Evolutionary conservation across 805 yeast genomes (phyloP).

Genomic region (Lachancea meyersii): DNA sequence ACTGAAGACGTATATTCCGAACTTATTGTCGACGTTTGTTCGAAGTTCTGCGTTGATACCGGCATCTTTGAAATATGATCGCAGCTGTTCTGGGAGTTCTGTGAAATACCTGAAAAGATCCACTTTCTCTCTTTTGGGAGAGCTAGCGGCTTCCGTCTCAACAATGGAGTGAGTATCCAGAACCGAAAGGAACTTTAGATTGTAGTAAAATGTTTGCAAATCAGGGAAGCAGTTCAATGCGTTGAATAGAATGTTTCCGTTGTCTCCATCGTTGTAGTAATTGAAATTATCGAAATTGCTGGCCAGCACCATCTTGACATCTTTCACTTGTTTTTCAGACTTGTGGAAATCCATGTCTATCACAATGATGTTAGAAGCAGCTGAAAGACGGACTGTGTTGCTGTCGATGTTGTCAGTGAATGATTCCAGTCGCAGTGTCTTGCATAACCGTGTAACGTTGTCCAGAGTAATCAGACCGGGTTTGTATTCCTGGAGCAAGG

Average conservation of each 20-base stretch:
- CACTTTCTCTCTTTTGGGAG: conserved; percentile 17
- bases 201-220: conserved; percentile 29
- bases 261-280: conserved; percentile 23
- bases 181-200: conserved; percentile 29
- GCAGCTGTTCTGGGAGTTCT: conserved; percentile 21
- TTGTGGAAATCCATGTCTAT: conserved; percentile 33
- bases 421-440: conserved; percentile 31
- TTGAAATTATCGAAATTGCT: conserved; percentile 34
- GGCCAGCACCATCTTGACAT: conserved; percentile 33
- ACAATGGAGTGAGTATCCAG: conserved; percentile 29
- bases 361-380: conserved; percentile 34
- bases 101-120: conserved; percentile 33
- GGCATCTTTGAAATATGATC: conserved; percentile 18
- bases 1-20: conserved; percentile 26
- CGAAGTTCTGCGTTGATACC: conserved; percentile 15
- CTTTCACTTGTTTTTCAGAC: conserved; percentile 23
- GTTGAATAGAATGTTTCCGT: conserved; percentile 28
- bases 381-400: conserved; percentile 28
- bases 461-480: conserved; percentile 31
- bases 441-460: conserved; percentile 31
- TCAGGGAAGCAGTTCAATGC: conserved; percentile 26
- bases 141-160: conserved; percentile 22
- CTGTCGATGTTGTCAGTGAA: conserved; percentile 29
- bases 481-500: conserved; percentile 28
- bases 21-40: conserved; percentile 25